Evolutionary conservation across 139 green algal genomes (phyloP).

Genomic region (Eudorina sp.): DNA sequence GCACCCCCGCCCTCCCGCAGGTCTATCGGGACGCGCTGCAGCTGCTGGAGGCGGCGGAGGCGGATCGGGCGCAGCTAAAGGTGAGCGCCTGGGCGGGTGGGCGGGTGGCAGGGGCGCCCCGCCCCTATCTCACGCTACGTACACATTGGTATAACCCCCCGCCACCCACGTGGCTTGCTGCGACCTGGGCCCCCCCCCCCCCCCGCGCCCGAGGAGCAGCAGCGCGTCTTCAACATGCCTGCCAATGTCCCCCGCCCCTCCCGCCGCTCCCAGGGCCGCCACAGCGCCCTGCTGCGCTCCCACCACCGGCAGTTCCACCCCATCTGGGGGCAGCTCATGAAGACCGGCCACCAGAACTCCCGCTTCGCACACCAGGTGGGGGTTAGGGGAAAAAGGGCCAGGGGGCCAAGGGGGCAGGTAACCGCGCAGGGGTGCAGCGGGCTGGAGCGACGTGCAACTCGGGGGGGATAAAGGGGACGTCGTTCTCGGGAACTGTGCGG

Average conservation of each 20-base stretch:
- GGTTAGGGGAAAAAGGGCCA: too few species aligned
- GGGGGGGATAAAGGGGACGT: too few species aligned
- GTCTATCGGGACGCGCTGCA: neutral
- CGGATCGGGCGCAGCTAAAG: conserved; percentile 15
- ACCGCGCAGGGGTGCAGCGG: too few species aligned
- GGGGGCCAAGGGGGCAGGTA: too few species aligned
- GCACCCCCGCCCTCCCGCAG: neutral
- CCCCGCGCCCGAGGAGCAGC: too few species aligned
- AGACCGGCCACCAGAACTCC: conserved; percentile 97
- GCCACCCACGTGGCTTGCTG: too few species aligned
- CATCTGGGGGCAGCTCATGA: conserved; percentile 96
- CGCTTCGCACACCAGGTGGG: conserved; percentile 91
- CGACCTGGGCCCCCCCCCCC: too few species aligned
- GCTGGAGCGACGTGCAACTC: too few species aligned
- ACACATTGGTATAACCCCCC: too few species aligned
- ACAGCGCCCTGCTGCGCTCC: conserved; percentile 72
- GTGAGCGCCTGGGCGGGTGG: neutral
- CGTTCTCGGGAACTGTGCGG: too few species aligned
- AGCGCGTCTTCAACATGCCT: too few species aligned
- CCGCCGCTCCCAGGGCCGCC: conserved; percentile 62
- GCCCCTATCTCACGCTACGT: too few species aligned
- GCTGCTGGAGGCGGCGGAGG: conserved; percentile 53
- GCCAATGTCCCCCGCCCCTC: neutral
- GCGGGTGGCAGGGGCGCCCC: neutral
- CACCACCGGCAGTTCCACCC: conserved; percentile 92